A percentile compares a stretch with the other conserved stretches of the same genome.
Evolutionary conservation across 1,139 yeast genomes (phyloP).

Genomic region (Scheffersomyces cryptocercus): DNA sequence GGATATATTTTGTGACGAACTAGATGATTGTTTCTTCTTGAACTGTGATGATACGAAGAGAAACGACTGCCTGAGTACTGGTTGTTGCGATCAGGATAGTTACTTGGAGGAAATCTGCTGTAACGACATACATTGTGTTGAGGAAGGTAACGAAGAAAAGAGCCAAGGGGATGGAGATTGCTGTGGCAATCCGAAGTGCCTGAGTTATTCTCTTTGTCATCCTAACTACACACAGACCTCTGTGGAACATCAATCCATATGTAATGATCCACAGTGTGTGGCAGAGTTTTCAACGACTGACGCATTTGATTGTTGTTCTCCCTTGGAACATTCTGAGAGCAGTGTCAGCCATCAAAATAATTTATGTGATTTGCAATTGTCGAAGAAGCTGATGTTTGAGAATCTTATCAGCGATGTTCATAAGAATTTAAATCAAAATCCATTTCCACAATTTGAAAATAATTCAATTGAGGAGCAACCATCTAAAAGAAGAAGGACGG

Average conservation of each 20-base stretch:
- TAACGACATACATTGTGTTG: conserved; percentile 3
- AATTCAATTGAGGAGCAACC: background rate
- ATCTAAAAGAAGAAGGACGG: conserved; percentile 11
- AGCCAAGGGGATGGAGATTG: conserved; percentile 7
- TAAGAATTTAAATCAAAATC: conserved; percentile 16
- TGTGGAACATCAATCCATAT: conserved; percentile 10
- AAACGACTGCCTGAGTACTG: conserved; percentile 1
- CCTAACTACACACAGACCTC: background rate
- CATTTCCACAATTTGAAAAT: background rate
- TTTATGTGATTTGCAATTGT: conserved; percentile 28
- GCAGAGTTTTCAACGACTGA: conserved; percentile 8
- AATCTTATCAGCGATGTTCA: conserved; percentile 37
- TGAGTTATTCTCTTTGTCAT: conserved; percentile 3
- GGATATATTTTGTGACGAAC: conserved; percentile 46
- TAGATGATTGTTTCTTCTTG: conserved; percentile 46
- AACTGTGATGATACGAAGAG: conserved; percentile 30
- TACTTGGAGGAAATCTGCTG: background rate
- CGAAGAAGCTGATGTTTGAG: conserved; percentile 33
- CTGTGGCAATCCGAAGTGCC: conserved; percentile 17
- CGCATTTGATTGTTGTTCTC: conserved; percentile 8
- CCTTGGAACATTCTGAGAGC: background rate
- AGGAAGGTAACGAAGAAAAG: conserved; percentile 1
- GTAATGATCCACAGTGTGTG: conserved; percentile 19
- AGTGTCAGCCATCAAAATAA: conserved; percentile 23
- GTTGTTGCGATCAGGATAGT: background rate